Percentiles rank a stretch among this genome's conserved stretches.
Evolutionary conservation across 1,284 basidiomycete species (phyloP).

Genomic region (Athelia sp.): DNA sequence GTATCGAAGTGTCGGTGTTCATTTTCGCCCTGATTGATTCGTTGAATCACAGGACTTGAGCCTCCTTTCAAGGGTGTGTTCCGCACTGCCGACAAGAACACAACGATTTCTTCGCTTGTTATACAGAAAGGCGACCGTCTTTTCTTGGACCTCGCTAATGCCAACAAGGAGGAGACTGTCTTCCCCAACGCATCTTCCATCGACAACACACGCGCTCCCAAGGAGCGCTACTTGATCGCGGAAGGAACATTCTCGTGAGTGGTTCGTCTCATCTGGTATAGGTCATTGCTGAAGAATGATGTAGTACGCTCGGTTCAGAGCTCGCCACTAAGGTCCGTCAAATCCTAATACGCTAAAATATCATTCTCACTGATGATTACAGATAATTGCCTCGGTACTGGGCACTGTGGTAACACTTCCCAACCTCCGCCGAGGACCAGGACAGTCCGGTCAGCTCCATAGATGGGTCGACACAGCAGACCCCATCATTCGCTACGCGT

Average conservation of each 20-base stretch:
- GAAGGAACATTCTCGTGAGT: slow-evolving; percentile 49
- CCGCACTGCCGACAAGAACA: slow-evolving; percentile 45
- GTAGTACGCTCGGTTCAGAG: slow-evolving; percentile 48
- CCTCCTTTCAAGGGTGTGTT: slow-evolving; percentile 45
- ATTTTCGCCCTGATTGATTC: not conserved
- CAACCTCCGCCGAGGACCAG: slow-evolving; percentile 48
- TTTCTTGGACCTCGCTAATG: slow-evolving; percentile 56
- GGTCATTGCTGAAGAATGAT: slow-evolving; percentile 3
- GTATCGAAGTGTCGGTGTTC: slow-evolving; percentile 18
- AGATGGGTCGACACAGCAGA: slow-evolving; percentile 18
- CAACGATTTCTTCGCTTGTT: slow-evolving; percentile 33
- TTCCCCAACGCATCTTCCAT: slow-evolving; percentile 47
- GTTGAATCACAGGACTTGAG: slow-evolving; percentile 41
- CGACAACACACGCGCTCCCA: slow-evolving; percentile 37
- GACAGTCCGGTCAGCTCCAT: slow-evolving; percentile 45
- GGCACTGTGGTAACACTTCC: slow-evolving; percentile 43
- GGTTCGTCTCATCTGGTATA: not conserved
- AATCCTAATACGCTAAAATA: not conserved
- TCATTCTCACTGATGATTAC: not conserved
- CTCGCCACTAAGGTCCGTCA: slow-evolving; percentile 44
- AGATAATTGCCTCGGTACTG: slow-evolving; percentile 42
- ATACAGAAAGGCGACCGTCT: slow-evolving; percentile 45
- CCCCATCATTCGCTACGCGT: slow-evolving; percentile 34
- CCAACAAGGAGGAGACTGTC: slow-evolving; percentile 45
- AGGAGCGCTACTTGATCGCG: slow-evolving; percentile 44